These are phyloP conservation scores for Takashimella tepidaria DNA, from an alignment of 1,284 basidiomycete genomes.

Conservation along the genomic window DNA sequence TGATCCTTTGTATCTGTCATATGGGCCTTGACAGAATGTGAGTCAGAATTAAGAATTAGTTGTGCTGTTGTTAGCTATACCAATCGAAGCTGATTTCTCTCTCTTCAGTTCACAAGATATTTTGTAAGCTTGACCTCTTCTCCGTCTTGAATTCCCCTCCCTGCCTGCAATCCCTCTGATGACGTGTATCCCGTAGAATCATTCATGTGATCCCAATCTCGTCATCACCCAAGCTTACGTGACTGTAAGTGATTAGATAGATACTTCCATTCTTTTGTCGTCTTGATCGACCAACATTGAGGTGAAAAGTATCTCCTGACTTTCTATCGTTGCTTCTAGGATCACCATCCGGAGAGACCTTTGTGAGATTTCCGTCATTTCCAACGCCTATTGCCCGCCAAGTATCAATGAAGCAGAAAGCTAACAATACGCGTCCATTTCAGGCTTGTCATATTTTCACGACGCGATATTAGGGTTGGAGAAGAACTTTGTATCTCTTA, in stretches of 20 bases:
- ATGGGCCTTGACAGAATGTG: constrained; percentile 42
- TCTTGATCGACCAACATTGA: too few relatives aligned
- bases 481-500: constrained; percentile 83
- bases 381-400: too few relatives aligned
- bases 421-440: neutral
- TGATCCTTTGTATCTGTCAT: constrained; percentile 63
- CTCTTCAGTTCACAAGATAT: constrained; percentile 41
- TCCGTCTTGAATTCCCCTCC: neutral
- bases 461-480: constrained; percentile 57
- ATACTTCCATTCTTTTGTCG: too few relatives aligned
- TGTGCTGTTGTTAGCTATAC: neutral
- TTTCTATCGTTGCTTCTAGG: constrained; percentile 22
- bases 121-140: constrained; percentile 22
- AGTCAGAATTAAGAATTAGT: too few relatives aligned
- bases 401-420: neutral
- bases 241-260: too few relatives aligned
- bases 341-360: constrained; percentile 50
- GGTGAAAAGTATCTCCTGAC: too few relatives aligned
- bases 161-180: too few relatives aligned
- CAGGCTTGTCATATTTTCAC: constrained; percentile 64
- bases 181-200: constrained; percentile 64
- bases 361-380: constrained; percentile 46
- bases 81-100: constrained; percentile 4
- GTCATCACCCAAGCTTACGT: constrained; percentile 64
- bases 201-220: constrained; percentile 84